Conservation (phyloP, 2,329 filamentous ascomycete genomes). For the Fusarium pseudocircinatum region DNA sequence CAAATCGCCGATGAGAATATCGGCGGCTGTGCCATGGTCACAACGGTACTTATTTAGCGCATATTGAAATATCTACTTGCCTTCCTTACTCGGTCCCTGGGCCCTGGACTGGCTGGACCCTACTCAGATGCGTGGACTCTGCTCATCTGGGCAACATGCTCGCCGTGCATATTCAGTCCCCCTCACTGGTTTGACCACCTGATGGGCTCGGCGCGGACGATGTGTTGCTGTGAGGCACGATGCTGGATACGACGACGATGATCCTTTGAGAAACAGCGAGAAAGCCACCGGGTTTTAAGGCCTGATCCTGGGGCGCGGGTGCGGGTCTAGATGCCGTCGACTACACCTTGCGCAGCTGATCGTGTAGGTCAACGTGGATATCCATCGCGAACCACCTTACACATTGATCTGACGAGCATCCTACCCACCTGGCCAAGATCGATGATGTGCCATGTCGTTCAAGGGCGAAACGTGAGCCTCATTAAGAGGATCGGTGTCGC, state of each 20-base stretch:
- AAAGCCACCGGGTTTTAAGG: background rate
- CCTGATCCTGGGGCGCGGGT: constrained; percentile 15
- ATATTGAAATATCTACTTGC: background rate
- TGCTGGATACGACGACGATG: constrained; percentile 13
- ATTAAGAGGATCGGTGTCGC: constrained; percentile 23
- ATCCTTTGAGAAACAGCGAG: background rate
- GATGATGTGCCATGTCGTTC: constrained; percentile 32
- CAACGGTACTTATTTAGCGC: constrained; percentile 4
- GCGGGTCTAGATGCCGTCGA: constrained; percentile 27
- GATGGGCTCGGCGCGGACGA: constrained; percentile 5
- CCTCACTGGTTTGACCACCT: constrained; percentile 18
- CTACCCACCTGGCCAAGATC: constrained; percentile 15
- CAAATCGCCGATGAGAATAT: constrained; percentile 25
- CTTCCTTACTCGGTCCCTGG: background rate
- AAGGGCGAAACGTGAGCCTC: constrained; percentile 34
- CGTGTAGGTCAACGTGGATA: constrained; percentile 29
- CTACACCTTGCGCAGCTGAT: constrained; percentile 38
- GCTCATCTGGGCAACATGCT: constrained; percentile 5
- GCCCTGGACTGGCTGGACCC: background rate
- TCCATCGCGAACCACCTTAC: constrained; percentile 5
- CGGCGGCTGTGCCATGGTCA: background rate
- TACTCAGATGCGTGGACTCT: constrained; percentile 16
- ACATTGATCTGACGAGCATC: constrained; percentile 12
- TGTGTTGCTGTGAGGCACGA: constrained; percentile 21
- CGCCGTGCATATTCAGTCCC: constrained; percentile 1